Evolutionary conservation across 257 asterid genomes (phyloP).

Genomic region (Solanum habrochaites): DNA sequence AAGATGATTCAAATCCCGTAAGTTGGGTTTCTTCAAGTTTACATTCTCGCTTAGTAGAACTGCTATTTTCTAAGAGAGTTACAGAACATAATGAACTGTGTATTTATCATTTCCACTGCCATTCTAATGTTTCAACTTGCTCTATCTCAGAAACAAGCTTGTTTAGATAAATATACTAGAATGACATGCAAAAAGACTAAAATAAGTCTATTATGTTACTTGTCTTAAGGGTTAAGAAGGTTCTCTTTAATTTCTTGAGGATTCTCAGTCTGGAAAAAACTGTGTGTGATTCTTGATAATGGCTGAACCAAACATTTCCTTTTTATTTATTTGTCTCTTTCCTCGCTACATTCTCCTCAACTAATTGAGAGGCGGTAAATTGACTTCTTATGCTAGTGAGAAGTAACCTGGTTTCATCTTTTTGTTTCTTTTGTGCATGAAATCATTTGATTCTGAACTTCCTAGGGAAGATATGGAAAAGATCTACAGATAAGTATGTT

Average conservation of each 20-base stretch:
- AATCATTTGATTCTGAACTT: background rate
- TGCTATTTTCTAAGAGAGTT: background rate
- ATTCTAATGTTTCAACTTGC: background rate
- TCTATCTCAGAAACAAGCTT: background rate
- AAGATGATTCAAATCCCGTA: conserved; percentile 73
- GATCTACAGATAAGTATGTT: background rate
- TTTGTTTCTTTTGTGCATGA: background rate
- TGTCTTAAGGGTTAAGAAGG: background rate
- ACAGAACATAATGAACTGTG: background rate
- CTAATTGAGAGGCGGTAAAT: background rate
- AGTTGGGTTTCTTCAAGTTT: conserved; percentile 13
- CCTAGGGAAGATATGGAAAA: background rate
- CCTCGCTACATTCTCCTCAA: background rate
- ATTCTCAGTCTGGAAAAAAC: background rate
- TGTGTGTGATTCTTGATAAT: background rate
- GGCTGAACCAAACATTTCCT: background rate
- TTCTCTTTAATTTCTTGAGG: background rate
- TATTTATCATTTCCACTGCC: background rate
- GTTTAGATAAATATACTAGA: background rate
- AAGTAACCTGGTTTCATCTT: background rate
- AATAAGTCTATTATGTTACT: background rate
- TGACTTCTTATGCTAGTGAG: background rate
- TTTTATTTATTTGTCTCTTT: background rate
- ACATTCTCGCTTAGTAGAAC: background rate
- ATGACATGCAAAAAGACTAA: background rate